These are phyloP conservation scores for Bimuria novae-zelandiae DNA, from an alignment of 2,329 filamentous ascomycete species.

Conservation along the genomic window DNA sequence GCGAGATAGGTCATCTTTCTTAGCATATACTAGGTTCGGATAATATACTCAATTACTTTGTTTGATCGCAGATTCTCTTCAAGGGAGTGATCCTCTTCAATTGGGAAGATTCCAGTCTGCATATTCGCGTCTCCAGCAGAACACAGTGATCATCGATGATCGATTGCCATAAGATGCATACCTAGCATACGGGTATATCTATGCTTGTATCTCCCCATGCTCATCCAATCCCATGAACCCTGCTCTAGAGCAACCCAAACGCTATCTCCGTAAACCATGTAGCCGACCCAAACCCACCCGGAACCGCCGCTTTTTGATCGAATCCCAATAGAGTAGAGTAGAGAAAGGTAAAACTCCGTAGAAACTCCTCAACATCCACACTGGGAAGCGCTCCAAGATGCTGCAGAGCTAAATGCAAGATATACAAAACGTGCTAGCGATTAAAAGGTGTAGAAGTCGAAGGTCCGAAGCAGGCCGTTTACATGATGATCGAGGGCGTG, in stretches of 20 bases:
- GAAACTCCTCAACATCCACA: background rate
- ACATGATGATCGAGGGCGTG: constrained; percentile 55
- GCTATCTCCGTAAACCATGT: background rate
- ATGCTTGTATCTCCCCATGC: background rate
- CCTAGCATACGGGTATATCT: constrained; percentile 6
- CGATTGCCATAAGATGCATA: constrained; percentile 1
- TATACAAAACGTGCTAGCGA: constrained; percentile 42
- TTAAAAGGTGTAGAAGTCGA: constrained; percentile 35
- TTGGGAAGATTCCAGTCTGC: too few species aligned
- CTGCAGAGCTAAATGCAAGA: constrained; percentile 27
- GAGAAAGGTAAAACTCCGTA: constrained; percentile 6
- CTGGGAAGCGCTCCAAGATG: background rate
- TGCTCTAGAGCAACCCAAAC: constrained; percentile 3
- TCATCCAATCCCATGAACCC: background rate
- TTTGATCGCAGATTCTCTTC: too few species aligned
- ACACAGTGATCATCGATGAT: background rate
- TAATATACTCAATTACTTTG: too few species aligned
- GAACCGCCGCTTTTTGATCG: background rate
- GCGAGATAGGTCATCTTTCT: too few species aligned
- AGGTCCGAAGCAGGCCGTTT: constrained; percentile 28
- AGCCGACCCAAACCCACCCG: background rate
- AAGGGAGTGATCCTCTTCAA: too few species aligned
- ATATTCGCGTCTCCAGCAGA: background rate
- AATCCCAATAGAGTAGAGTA: background rate
- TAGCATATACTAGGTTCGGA: too few species aligned